Evolutionary conservation across 805 yeast genomes (phyloP).

Genomic region (Pichia kluyveri): DNA sequence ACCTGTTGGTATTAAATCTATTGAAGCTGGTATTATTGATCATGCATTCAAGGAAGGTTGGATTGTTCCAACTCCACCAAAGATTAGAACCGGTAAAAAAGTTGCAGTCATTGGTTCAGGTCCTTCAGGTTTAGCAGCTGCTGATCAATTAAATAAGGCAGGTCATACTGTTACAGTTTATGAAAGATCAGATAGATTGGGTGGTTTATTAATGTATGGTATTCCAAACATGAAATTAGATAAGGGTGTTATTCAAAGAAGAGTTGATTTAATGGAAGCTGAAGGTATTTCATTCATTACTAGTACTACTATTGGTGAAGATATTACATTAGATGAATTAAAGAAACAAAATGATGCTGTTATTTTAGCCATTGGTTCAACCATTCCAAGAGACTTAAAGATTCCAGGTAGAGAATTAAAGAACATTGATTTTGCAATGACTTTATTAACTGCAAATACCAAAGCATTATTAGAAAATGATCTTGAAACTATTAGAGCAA

Average conservation of each 20-base stretch:
- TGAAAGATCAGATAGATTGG: conserved; percentile 91
- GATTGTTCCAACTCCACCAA: conserved; percentile 81
- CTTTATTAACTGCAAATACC: conserved; percentile 79
- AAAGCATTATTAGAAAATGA: conserved; percentile 77
- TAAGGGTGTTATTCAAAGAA: conserved; percentile 84
- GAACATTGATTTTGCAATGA: conserved; percentile 93
- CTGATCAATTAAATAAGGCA: conserved; percentile 94
- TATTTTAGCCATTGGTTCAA: conserved; percentile 86
- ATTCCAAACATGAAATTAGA: conserved; percentile 98
- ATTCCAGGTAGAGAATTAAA: conserved; percentile 90
- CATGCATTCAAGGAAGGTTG: conserved; percentile 95
- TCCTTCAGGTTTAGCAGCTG: conserved; percentile 94
- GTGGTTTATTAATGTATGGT: conserved; percentile 98
- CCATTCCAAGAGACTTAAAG: conserved; percentile 90
- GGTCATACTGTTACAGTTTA: conserved; percentile 89
- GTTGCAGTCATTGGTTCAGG: conserved; percentile 94
- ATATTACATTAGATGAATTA: conserved; percentile 62
- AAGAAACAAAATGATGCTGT: conserved; percentile 69
- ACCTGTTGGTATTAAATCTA: conserved; percentile 93
- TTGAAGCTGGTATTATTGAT: conserved; percentile 94
- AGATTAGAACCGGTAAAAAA: conserved; percentile 69
- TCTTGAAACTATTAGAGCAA: conserved; percentile 64
- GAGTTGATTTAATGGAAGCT: conserved; percentile 81
- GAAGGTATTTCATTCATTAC: conserved; percentile 81
- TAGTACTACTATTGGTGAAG: conserved; percentile 78